A percentile compares a stretch with the other conserved stretches of the same genome.
Evolutionary conservation across 495 filamentous ascomycete genomes (phyloP).

Genomic region (Trichocladium antarcticum): DNA sequence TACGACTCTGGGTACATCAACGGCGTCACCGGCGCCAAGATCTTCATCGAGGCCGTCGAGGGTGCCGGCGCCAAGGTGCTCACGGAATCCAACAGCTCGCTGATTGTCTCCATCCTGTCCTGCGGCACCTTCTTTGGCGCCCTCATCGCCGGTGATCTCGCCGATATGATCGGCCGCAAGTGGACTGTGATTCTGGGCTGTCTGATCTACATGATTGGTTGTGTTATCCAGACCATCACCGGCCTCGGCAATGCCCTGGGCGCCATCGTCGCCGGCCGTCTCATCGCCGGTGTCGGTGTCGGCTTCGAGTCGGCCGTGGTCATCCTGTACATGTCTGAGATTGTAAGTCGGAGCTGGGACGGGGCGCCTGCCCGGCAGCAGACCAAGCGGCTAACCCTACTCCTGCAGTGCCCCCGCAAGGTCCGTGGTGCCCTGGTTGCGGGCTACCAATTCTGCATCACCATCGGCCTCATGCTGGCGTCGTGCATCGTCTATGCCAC

Average conservation of each 20-base stretch:
- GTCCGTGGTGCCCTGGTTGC: slow-evolving; percentile 64
- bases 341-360: slow-evolving; percentile 20
- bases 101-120: slow-evolving; percentile 65
- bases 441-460: slow-evolving; percentile 70
- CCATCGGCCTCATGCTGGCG: slow-evolving; percentile 62
- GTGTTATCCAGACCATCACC: slow-evolving; percentile 48
- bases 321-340: slow-evolving; percentile 69
- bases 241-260: slow-evolving; percentile 27
- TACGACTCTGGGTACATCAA: slow-evolving; percentile 57
- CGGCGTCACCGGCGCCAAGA: slow-evolving; percentile 45
- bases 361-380: too few relatives aligned
- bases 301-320: slow-evolving; percentile 66
- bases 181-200: slow-evolving; percentile 58
- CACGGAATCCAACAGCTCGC: slow-evolving; percentile 37
- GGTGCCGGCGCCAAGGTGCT: slow-evolving; percentile 17
- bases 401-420: slow-evolving; percentile 44
- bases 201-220: slow-evolving; percentile 51
- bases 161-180: slow-evolving; percentile 58
- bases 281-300: slow-evolving; percentile 62
- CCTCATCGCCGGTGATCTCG: slow-evolving; percentile 56
- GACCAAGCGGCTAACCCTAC: too few relatives aligned
- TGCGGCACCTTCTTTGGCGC: slow-evolving; percentile 69
- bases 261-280: slow-evolving; percentile 56
- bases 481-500: slow-evolving; percentile 64
- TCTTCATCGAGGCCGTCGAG: slow-evolving; percentile 41